phyloP scores from a whole-genome alignment of 169 alveolate species.

The Besnoitia besnoiti region DNA sequence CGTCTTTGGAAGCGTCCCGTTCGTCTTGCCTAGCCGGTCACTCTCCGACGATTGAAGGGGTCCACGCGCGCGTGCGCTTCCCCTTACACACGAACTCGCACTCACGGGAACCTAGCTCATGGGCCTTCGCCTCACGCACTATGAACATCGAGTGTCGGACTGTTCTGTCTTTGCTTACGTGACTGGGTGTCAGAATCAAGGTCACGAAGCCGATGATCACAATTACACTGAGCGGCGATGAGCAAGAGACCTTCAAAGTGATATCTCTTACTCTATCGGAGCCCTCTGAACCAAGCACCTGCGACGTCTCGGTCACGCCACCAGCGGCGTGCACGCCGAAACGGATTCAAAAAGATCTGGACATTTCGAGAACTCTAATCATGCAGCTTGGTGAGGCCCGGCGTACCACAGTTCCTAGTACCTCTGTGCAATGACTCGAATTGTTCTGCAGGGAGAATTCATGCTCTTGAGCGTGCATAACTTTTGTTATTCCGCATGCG shows the following conservation, averaged over 20 bases:
- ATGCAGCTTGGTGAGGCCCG: neutral
- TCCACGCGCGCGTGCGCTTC: too few relatives aligned
- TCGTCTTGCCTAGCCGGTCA: too few relatives aligned
- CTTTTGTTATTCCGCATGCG: too few relatives aligned
- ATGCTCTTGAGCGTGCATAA: too few relatives aligned
- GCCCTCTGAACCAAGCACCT: neutral
- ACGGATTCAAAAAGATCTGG: conserved; percentile 14
- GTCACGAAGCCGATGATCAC: conserved; percentile 34
- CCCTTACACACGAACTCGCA: too few relatives aligned
- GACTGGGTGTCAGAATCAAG: neutral
- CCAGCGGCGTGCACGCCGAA: conserved; percentile 16
- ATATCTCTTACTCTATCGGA: neutral
- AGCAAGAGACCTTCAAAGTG: conserved; percentile 33
- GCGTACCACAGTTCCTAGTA: neutral
- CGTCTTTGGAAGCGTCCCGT: too few relatives aligned
- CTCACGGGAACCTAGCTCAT: too few relatives aligned
- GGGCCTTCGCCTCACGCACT: too few relatives aligned
- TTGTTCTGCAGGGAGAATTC: neutral
- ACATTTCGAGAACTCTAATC: neutral
- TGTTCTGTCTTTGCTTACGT: too few relatives aligned
- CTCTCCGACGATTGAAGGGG: too few relatives aligned
- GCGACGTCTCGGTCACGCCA: conserved; percentile 39
- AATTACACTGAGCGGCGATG: neutral
- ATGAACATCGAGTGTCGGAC: too few relatives aligned
- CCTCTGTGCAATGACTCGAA: neutral